These are phyloP conservation scores for Blastobotrys robertii DNA, from an alignment of 805 yeast genomes.

Conservation along the genomic window DNA sequence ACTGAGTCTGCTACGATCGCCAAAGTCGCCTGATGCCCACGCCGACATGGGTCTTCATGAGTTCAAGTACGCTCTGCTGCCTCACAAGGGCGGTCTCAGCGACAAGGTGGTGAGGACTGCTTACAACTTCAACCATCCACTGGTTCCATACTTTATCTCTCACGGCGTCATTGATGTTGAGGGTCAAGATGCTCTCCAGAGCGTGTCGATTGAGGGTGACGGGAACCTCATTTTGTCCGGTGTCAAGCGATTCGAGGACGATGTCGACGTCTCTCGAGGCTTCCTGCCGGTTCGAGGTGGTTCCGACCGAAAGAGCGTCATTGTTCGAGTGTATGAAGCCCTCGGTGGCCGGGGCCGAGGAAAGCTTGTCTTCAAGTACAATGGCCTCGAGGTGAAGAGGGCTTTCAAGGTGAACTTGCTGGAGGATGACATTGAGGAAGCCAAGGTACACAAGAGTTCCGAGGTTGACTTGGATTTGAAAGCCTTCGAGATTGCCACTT, in stretches of 20 bases:
- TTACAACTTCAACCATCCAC: constrained; percentile 64
- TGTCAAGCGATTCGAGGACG: constrained; percentile 84
- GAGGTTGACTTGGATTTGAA: constrained; percentile 40
- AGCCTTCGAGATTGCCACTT: constrained; percentile 73
- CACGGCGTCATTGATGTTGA: constrained; percentile 6
- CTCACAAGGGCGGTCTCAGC: constrained; percentile 64
- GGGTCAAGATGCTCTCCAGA: constrained; percentile 22
- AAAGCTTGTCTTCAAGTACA: constrained; percentile 33
- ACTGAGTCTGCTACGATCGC: constrained; percentile 74
- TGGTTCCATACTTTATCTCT: constrained; percentile 10
- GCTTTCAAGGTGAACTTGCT: constrained; percentile 39
- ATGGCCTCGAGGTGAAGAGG: constrained; percentile 20
- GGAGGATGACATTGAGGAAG: constrained; percentile 31
- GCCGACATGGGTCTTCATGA: constrained; percentile 90
- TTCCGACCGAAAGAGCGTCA: constrained; percentile 40
- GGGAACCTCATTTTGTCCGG: constrained; percentile 59
- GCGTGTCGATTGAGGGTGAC: constrained; percentile 38
- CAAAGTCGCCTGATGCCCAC: constrained; percentile 88
- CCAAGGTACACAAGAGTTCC: constrained; percentile 23
- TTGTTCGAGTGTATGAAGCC: constrained; percentile 76
- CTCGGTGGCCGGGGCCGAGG: constrained; percentile 71
- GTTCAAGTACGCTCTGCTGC: constrained; percentile 75
- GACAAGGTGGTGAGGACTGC: constrained; percentile 63
- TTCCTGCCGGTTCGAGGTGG: constrained; percentile 36
- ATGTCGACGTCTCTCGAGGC: constrained; percentile 33